Percentiles rank a stretch among this genome's conserved stretches.
Conservation (phyloP, 495 filamentous ascomycete genomes). For the Aspergillus saccharolyticus region DNA sequence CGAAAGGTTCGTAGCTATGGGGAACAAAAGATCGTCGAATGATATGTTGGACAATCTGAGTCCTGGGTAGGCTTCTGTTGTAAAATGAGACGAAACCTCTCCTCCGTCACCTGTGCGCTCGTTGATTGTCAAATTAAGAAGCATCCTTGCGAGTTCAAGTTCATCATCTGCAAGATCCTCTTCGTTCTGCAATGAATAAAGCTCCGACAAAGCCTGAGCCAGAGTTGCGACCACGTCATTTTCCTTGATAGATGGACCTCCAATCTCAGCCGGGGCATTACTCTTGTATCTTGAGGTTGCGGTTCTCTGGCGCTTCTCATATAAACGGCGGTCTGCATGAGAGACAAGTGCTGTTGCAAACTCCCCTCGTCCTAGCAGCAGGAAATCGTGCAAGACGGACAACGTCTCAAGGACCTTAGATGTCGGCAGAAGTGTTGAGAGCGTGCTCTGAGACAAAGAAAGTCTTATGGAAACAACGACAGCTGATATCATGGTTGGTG, state of each 20-base stretch:
- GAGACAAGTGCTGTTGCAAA: conserved; percentile 82
- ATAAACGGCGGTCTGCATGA: conserved; percentile 73
- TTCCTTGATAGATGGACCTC: conserved; percentile 70
- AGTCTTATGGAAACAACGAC: conserved; percentile 71
- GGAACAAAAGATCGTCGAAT: conserved; percentile 81
- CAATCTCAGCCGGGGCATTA: conserved; percentile 30
- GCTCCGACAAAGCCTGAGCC: conserved; percentile 66
- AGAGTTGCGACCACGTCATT: conserved; percentile 76
- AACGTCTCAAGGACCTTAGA: conserved; percentile 71
- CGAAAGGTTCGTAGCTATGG: conserved; percentile 64
- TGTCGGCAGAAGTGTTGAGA: conserved; percentile 75
- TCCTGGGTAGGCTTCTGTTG: conserved; percentile 21
- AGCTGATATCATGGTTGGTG: conserved; percentile 59
- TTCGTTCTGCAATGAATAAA: conserved; percentile 67
- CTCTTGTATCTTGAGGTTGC: conserved; percentile 17
- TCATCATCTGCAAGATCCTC: conserved; percentile 69
- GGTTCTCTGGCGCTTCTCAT: conserved; percentile 40
- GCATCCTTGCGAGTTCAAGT: conserved; percentile 72
- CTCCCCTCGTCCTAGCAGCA: conserved; percentile 81
- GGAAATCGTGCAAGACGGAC: conserved; percentile 74
- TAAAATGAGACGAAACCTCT: conserved; percentile 34
- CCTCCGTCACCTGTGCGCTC: conserved; percentile 21
- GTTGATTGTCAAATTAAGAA: conserved; percentile 62
- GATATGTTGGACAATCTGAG: conserved; percentile 33
- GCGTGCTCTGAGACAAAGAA: conserved; percentile 71